A percentile compares a stretch with the other conserved stretches of the same genome.
Evolutionary conservation across 73 alveolate species (phyloP).

Genomic region (Symbiodinium natans): DNA sequence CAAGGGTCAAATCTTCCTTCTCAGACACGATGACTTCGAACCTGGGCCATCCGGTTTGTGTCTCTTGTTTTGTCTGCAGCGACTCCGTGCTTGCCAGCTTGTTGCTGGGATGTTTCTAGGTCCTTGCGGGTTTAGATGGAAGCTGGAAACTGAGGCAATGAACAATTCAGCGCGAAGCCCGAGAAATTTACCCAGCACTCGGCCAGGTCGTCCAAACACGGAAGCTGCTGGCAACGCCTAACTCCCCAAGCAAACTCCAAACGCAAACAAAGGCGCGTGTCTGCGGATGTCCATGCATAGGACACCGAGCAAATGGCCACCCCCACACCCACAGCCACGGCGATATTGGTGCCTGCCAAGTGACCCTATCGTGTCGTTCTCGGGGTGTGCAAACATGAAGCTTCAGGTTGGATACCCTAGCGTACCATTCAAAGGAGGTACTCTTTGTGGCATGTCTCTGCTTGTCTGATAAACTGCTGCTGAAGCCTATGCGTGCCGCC

Average conservation of each 20-base stretch:
- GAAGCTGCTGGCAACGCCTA: too few species aligned
- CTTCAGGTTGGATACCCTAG: background rate
- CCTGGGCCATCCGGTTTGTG: too few species aligned
- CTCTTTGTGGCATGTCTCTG: too few species aligned
- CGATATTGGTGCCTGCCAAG: slow-evolving; percentile 50
- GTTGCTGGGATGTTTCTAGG: background rate
- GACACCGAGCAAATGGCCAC: slow-evolving; percentile 82
- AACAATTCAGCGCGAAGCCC: background rate
- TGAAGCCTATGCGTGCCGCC: background rate
- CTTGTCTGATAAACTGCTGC: too few species aligned
- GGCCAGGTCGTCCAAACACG: too few species aligned
- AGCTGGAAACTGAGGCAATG: background rate
- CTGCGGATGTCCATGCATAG: slow-evolving; percentile 58
- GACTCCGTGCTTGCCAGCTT: too few species aligned
- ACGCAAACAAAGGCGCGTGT: background rate
- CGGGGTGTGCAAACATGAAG: background rate
- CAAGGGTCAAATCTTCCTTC: background rate
- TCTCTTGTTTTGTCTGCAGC: too few species aligned
- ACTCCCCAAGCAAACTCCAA: background rate
- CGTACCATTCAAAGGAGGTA: background rate
- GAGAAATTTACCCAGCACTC: background rate
- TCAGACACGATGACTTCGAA: background rate
- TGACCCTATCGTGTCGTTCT: background rate
- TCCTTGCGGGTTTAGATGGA: background rate
- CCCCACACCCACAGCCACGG: slow-evolving; percentile 58